These are phyloP conservation scores for Hebeloma cylindrosporum DNA, from an alignment of 768 basidiomycete genomes.

Conservation along the genomic window DNA sequence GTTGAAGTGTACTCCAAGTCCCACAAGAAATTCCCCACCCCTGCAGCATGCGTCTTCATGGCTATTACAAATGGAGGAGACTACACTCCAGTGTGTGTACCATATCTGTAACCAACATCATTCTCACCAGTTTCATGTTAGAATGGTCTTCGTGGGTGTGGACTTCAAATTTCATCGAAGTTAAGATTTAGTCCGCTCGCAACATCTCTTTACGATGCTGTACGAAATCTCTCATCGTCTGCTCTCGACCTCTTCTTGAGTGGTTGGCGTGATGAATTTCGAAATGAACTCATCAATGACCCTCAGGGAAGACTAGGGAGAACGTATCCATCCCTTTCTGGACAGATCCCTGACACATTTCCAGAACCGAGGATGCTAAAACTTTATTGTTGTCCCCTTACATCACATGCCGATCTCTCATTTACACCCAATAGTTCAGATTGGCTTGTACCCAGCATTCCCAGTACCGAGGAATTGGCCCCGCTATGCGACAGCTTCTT, in stretches of 20 bases:
- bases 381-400: conserved; percentile 1
- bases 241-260: background rate
- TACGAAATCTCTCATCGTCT: background rate
- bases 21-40: background rate
- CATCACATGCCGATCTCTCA: background rate
- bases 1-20: background rate
- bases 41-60: background rate
- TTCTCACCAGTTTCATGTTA: background rate
- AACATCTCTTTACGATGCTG: background rate
- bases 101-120: background rate
- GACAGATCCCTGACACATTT: background rate
- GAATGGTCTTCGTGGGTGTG: background rate
- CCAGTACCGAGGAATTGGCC: background rate
- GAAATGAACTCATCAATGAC: background rate
- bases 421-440: background rate
- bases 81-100: background rate
- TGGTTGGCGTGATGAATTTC: background rate
- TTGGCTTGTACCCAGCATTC: conserved; percentile 1
- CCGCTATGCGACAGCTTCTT: background rate
- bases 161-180: background rate
- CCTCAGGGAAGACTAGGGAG: background rate
- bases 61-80: background rate
- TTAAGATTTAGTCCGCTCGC: conserved; percentile 1
- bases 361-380: conserved; percentile 1
- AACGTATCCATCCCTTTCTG: background rate